Evolutionary conservation across 192 early-diverging fungal genomes (phyloP), one percentile per base, ranked within the genome.

Genomic region (Backusella tarrabulga): DNA sequence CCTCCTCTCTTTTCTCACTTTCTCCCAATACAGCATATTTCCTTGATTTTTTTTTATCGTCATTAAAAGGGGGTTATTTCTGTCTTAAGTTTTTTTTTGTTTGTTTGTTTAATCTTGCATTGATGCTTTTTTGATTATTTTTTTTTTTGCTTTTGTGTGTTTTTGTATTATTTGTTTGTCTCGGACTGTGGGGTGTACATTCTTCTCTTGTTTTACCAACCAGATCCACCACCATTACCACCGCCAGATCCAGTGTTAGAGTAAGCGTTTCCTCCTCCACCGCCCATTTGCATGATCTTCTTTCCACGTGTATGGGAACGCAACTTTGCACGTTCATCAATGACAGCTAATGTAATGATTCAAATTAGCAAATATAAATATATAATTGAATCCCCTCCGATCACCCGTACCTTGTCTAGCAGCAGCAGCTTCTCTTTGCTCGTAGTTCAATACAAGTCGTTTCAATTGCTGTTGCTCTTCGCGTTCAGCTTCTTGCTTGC

Each of bases 391-490:
- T 34, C 38, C 38, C 32, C 17, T 46, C 17, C 6, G 6, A 11
- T 40, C 34, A 66, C 35, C 26, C 32, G 54, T 76, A 81, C 79
- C 69, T 78, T 74, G 73, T n/a, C 79, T 68, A 29, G 74, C 71
- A 19, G 66, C 85, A 11, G 85, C 81, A 52, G 85, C 86, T 75
- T 95, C 95, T 34, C 92, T 81, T 68, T 94, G 90, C 77, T 98
- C 95, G 68, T 97, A 98, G 78, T 89, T 93, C 32, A 99, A 86
- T 11, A 99, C 98, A 35, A 98, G 82, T 76, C 92, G 85, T 83
- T 99, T 99, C 79, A 99, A 85, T 52, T 95, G 93, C 71, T 89
- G 90, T 73, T 94, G 93, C 81, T 98, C 97, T 71, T 94, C 93
- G 67, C 93, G 88, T 32, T 95, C 93, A 19, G 92, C 92, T 83